Evolutionary conservation across 73 alveolate species (phyloP).

Genomic region (Paramecium sonneborni): DNA sequence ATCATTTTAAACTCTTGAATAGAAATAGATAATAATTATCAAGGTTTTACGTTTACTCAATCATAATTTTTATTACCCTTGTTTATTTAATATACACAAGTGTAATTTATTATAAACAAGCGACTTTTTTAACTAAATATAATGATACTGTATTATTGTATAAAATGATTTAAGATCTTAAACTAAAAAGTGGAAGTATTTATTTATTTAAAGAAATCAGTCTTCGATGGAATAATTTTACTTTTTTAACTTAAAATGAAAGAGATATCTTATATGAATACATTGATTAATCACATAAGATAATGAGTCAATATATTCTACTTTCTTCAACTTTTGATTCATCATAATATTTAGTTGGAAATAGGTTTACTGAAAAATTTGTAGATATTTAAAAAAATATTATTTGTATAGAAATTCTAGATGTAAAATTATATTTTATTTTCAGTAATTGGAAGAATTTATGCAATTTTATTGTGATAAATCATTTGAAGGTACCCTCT

Average conservation of each 20-base stretch:
- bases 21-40: neutral
- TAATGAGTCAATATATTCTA: neutral
- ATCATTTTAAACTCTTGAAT: neutral
- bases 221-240: slow-evolving; percentile 25
- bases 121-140: neutral
- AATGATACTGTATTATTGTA: neutral
- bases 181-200: slow-evolving; percentile 34
- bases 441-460: neutral
- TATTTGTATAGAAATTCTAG: neutral
- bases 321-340: neutral
- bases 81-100: neutral
- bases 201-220: slow-evolving; percentile 32
- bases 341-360: neutral
- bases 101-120: neutral
- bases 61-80: neutral
- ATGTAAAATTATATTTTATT: neutral
- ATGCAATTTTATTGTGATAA: neutral
- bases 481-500: neutral
- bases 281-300: neutral
- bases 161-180: slow-evolving; percentile 42
- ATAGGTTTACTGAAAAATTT: neutral
- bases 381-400: neutral
- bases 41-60: neutral
- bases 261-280: neutral
- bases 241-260: neutral